Conservation (phyloP, 83 land plant genomes). For the Picea abies region DNA sequence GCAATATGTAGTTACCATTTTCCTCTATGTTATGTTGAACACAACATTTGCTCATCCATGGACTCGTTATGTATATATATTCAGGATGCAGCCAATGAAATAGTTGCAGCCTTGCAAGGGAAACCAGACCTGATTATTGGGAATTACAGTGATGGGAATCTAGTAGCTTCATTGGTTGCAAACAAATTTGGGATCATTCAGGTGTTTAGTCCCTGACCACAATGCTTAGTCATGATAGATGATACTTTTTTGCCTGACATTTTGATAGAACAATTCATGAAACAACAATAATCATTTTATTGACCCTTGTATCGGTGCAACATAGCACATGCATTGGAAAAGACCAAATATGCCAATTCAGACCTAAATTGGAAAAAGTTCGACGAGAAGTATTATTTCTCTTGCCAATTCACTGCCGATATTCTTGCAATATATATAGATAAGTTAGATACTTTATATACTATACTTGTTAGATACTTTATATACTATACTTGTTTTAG, state of each 20-base stretch:
- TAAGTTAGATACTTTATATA: no score
- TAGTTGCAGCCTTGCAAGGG: conserved; percentile 61
- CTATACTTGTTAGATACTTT: no score
- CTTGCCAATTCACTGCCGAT: conserved; percentile 97
- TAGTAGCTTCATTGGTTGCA: conserved; percentile 89
- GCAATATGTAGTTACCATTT: not conserved
- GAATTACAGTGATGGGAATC: conserved; percentile 74
- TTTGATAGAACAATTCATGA: not conserved
- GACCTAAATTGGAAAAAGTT: conserved; percentile 81
- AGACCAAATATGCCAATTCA: conserved; percentile 86
- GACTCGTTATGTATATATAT: not conserved
- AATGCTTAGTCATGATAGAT: not conserved
- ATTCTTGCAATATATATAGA: conserved; percentile 63
- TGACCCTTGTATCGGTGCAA: conserved; percentile 82
- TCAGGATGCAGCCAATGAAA: conserved; percentile 75
- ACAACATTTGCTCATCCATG: not conserved
- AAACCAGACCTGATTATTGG: conserved; percentile 93
- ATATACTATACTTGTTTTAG: no score
- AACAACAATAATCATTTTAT: conserved; percentile 86
- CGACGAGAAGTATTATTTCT: conserved; percentile 92
- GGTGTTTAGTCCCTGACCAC: conserved; percentile 35
- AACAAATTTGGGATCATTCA: conserved; percentile 74
- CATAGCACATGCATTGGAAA: conserved; percentile 91
- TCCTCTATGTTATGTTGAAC: not conserved
- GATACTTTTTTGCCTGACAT: not conserved